Evolutionary conservation across 208 protist species (phyloP).

Genomic region (Trypanosomatidae sp.): DNA sequence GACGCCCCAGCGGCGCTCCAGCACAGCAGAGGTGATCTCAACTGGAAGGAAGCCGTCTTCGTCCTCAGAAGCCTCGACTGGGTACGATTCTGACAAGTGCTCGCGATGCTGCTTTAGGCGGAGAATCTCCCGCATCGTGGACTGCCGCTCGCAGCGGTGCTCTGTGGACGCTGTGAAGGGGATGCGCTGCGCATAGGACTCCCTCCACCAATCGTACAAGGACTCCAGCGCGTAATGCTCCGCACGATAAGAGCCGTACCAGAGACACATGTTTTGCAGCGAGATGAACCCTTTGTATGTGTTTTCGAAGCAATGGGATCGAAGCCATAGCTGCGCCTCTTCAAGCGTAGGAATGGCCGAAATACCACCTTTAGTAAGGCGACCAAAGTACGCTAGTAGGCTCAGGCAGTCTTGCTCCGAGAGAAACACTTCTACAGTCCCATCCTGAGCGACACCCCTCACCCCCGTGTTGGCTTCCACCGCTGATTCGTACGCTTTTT

Average conservation of each 20-base stretch:
- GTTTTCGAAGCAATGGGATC: neutral
- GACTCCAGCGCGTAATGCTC: conserved; percentile 27
- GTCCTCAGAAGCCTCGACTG: conserved; percentile 22
- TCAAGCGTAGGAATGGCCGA: conserved; percentile 7
- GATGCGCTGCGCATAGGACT: conserved; percentile 18
- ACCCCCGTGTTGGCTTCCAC: neutral
- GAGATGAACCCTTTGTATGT: conserved; percentile 27
- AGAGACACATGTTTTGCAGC: conserved; percentile 21
- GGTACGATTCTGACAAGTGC: conserved; percentile 16
- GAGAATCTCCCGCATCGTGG: conserved; percentile 23
- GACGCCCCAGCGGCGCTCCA: conserved; percentile 12
- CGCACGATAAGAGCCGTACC: conserved; percentile 36
- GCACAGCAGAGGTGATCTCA: conserved; percentile 13
- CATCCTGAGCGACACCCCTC: neutral
- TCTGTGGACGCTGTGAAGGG: conserved; percentile 22
- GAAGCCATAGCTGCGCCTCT: conserved; percentile 25
- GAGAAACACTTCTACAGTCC: conserved; percentile 6
- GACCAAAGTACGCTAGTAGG: conserved; percentile 23
- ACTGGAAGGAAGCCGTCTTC: conserved; percentile 27
- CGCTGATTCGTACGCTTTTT: conserved; percentile 22
- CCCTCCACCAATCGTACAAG: conserved; percentile 31
- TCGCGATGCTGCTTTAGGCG: conserved; percentile 26
- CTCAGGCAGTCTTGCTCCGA: conserved; percentile 21
- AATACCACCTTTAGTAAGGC: conserved; percentile 16
- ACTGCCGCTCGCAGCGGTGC: conserved; percentile 20